Evolutionary conservation across 192 early-diverging fungal species (phyloP).

Genomic region (Gonapodya sp.): DNA sequence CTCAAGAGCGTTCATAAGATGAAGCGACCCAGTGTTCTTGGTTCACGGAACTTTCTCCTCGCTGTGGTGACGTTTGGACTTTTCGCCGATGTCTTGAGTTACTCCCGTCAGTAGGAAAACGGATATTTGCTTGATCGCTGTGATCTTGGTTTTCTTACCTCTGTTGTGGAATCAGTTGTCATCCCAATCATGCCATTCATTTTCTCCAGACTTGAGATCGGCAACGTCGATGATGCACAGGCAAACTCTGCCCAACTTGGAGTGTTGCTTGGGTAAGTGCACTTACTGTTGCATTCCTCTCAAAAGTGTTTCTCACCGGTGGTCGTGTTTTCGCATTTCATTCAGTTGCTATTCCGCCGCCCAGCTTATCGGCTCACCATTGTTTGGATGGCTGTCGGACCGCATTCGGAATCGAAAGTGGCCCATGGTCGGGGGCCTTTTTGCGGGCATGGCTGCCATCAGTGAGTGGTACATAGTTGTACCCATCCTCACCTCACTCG

Average conservation of each 20-base stretch:
- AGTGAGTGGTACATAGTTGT: too few relatives aligned
- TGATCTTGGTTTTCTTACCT: neutral
- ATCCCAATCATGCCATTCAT: neutral
- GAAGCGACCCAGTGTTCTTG: neutral
- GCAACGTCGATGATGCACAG: too few relatives aligned
- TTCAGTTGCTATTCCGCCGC: constrained; percentile 30
- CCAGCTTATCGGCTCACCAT: constrained; percentile 46
- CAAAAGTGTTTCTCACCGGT: too few relatives aligned
- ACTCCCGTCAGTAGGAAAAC: neutral
- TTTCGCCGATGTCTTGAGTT: neutral
- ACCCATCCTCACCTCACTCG: too few relatives aligned
- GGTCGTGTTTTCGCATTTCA: too few relatives aligned
- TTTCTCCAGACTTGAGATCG: neutral
- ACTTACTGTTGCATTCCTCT: too few relatives aligned
- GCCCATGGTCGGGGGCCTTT: constrained; percentile 46
- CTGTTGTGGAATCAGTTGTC: neutral
- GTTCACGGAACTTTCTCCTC: neutral
- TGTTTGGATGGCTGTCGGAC: constrained; percentile 64
- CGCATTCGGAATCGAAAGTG: constrained; percentile 57
- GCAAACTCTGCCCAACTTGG: too few relatives aligned
- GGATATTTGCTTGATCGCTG: neutral
- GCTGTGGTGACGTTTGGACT: neutral
- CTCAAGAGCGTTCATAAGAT: too few relatives aligned
- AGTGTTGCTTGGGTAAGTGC: too few relatives aligned
- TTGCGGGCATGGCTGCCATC: neutral